phyloP scores from a whole-genome alignment of 1,284 basidiomycete species.

The Meripilus lineatus region DNA sequence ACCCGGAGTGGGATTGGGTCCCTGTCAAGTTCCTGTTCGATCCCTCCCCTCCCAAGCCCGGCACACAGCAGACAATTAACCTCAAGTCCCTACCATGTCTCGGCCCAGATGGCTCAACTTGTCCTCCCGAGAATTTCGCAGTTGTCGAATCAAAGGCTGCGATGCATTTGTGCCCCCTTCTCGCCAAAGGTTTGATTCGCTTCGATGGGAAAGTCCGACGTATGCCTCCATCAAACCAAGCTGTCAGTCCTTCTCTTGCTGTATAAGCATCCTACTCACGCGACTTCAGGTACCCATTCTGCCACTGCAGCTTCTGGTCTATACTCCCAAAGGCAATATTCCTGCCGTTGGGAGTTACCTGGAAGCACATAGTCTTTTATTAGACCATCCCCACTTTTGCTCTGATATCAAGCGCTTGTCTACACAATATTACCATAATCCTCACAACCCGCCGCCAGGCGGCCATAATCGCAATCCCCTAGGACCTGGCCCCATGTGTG shows the following conservation, averaged over 20 bases:
- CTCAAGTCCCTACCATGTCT: no score
- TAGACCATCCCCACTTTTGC: slow-evolving; percentile 74
- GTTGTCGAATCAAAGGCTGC: slow-evolving; percentile 84
- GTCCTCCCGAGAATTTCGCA: slow-evolving; percentile 66
- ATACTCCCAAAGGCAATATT: slow-evolving; percentile 90
- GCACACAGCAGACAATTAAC: slow-evolving; percentile 73
- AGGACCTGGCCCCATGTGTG: slow-evolving; percentile 37
- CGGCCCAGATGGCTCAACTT: slow-evolving; percentile 48
- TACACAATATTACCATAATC: slow-evolving; percentile 79
- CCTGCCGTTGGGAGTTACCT: slow-evolving; percentile 75
- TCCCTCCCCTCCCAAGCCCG: slow-evolving; percentile 50
- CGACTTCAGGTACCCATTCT: slow-evolving; percentile 65
- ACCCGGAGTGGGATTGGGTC: slow-evolving; percentile 78
- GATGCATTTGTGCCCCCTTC: slow-evolving; percentile 72
- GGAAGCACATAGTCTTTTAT: slow-evolving; percentile 58
- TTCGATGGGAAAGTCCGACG: slow-evolving; percentile 77
- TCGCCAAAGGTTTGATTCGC: slow-evolving; percentile 78
- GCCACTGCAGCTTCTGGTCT: slow-evolving; percentile 82
- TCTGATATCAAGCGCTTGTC: slow-evolving; percentile 54
- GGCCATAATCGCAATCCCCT: slow-evolving; percentile 48
- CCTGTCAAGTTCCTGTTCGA: slow-evolving; percentile 74
- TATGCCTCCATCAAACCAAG: slow-evolving; percentile 53
- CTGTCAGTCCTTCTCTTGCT: slow-evolving; percentile 11
- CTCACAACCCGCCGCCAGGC: slow-evolving; percentile 78
- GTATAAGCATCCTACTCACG: slow-evolving; percentile 5